A percentile compares a stretch with the other conserved stretches of the same genome.
phyloP scores from a whole-genome alignment of 345 rosid genomes.

The Eucalyptus virginea region DNA sequence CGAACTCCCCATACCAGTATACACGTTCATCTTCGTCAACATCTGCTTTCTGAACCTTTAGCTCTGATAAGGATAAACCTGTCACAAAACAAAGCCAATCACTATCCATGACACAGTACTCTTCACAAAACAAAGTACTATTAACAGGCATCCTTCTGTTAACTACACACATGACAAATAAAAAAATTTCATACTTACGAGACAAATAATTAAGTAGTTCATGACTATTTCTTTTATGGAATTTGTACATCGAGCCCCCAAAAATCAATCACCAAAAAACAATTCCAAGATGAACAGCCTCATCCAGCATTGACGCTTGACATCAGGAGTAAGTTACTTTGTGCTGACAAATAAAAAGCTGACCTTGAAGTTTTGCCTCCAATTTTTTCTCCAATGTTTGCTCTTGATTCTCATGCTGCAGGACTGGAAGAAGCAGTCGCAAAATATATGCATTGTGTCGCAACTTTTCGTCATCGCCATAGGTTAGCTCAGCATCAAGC shows the following conservation, averaged over 20 bases:
- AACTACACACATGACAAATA: neutral
- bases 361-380: conserved; percentile 42
- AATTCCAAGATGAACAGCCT: neutral
- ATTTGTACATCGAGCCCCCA: neutral
- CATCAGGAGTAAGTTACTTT: neutral
- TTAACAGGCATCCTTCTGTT: neutral
- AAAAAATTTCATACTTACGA: neutral
- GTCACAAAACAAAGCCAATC: neutral
- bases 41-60: conserved; percentile 1
- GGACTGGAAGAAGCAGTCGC: conserved; percentile 26
- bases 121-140: neutral
- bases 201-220: neutral
- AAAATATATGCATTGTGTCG: conserved; percentile 20
- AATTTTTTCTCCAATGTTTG: conserved; percentile 30
- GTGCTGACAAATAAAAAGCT: neutral
- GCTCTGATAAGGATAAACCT: neutral
- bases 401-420: conserved; percentile 27
- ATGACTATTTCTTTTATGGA: neutral
- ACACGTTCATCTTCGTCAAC: conserved; percentile 19
- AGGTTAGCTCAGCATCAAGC: neutral
- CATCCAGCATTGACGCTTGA: neutral
- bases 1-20: conserved; percentile 26
- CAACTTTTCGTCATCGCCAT: conserved; percentile 1
- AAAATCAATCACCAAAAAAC: neutral
- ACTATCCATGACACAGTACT: neutral